Conservation (phyloP, 2,329 filamentous ascomycete species). For the Aspergillus eucalypticola region DNA sequence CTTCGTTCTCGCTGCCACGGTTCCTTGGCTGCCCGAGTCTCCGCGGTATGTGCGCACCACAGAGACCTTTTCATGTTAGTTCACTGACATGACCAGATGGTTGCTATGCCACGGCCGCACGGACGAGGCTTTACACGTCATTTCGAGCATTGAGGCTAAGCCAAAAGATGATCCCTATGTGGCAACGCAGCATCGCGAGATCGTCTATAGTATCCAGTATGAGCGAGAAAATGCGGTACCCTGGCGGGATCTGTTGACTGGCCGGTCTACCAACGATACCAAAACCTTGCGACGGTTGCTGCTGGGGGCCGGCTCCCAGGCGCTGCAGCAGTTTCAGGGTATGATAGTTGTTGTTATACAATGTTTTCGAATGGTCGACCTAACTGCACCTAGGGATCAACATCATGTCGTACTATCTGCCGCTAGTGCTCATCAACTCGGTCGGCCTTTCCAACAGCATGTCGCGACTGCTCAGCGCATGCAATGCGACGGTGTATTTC, state of each 20-base stretch:
- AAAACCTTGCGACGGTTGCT: constrained; percentile 54
- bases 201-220: constrained; percentile 51
- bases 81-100: constrained; percentile 36
- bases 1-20: constrained; percentile 25
- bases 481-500: constrained; percentile 54
- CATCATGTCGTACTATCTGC: constrained; percentile 51
- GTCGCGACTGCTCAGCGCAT: constrained; percentile 57
- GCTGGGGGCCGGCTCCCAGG: constrained; percentile 56
- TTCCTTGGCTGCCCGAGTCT: constrained; percentile 40
- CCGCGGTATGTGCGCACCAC: constrained; percentile 20
- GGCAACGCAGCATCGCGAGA: constrained; percentile 47
- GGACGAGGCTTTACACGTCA: constrained; percentile 50
- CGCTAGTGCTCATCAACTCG: constrained; percentile 60
- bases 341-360: constrained; percentile 18
- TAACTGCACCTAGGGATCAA: constrained; percentile 32
- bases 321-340: constrained; percentile 52
- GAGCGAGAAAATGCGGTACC: constrained; percentile 52
- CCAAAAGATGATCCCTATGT: constrained; percentile 48
- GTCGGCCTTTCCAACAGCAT: constrained; percentile 56
- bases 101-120: constrained; percentile 43
- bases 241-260: constrained; percentile 53
- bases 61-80: background rate
- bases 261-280: constrained; percentile 46
- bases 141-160: constrained; percentile 51
- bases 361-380: background rate